Base-by-base conservation (phyloP, 2,329 filamentous ascomycete genomes). In the Sporothrix sp. region DNA sequence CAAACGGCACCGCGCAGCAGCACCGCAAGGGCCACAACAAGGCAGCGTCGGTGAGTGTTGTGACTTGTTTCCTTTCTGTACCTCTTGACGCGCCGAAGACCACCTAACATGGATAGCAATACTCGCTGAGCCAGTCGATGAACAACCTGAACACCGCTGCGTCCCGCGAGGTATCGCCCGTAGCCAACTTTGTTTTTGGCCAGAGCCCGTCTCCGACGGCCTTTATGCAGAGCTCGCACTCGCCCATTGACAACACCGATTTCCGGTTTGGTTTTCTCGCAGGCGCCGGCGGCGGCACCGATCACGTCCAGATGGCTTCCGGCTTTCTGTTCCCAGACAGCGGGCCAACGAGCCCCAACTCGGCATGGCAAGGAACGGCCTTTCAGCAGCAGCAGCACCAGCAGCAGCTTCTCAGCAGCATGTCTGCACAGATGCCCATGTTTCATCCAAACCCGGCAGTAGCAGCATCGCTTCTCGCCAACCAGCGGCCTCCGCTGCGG, bases 101-200 rank as follows among this genome's bases (percentile, higher is more conserved):
- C 52, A 45, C 27, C 42, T 47, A 45, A 53, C 27, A 18, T 3
- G 7, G 23, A 4, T 57, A 79, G 74, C 74, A 76, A 66, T 70
- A 72, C 54, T 74, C 74, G 0, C 62, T 73, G 23, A 71, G 68
- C 27, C 74, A 73, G 45, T 71, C 71, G n/a, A 70, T 74, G 65
- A 72, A 71, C 55, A 72, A 71, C 23, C 57, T 71, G 7, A 72
- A 69, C 55, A 71, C 70, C 37, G 63, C 65, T 27, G 65, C 63
- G 23, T 79, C 76, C 1, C 67, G 75, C 55, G 78, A 79, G 58
- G 67, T 71, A 18, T 81, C 78, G 2, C 78, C 78, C 11, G 68
- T 73, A 57, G 74, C 75, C 13, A 71, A 69, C 37, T 68, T 76
- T 58, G 65, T 72, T 25, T 65, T 70, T 27, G 78, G 74, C 63